Percentiles rank a stretch among this genome's conserved stretches.
phyloP scores from a whole-genome alignment of 2,329 filamentous ascomycete species.

The Fusarium pseudonygamai region DNA sequence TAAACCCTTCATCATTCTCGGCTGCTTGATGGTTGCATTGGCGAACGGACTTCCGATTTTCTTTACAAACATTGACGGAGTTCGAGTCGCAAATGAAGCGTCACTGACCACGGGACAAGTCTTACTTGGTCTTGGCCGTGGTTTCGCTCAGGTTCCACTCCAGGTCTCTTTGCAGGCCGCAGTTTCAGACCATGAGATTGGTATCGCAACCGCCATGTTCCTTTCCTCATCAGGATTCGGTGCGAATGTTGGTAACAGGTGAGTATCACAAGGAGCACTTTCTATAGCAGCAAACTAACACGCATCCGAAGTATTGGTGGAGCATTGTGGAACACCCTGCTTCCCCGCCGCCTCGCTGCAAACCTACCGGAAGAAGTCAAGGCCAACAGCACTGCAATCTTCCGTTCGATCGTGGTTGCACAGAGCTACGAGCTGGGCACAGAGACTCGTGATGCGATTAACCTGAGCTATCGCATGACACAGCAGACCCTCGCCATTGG shows the following conservation, averaged over 20 bases:
- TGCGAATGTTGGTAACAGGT: conserved; percentile 43
- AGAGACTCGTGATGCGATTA: conserved; percentile 17
- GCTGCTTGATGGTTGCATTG: neutral
- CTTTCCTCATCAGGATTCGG: conserved; percentile 45
- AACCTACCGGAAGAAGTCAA: conserved; percentile 32
- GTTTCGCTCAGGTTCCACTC: conserved; percentile 42
- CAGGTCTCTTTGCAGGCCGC: conserved; percentile 47
- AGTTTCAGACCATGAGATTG: conserved; percentile 45
- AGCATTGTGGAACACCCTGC: conserved; percentile 46
- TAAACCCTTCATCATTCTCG: neutral
- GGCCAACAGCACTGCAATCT: conserved; percentile 30
- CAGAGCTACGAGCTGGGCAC: conserved; percentile 19
- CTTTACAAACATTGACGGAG: conserved; percentile 19
- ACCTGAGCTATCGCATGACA: conserved; percentile 28
- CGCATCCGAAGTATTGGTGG: conserved; percentile 42
- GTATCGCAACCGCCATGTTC: conserved; percentile 48
- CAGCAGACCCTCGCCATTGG: conserved; percentile 33
- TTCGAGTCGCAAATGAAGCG: conserved; percentile 3
- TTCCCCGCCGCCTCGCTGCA: conserved; percentile 31
- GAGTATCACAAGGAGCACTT: no score
- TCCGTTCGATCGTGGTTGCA: conserved; percentile 39
- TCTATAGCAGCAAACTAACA: neutral
- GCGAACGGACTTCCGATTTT: neutral
- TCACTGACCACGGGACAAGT: conserved; percentile 43
- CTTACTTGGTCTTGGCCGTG: conserved; percentile 44